phyloP scores from a whole-genome alignment of 2,329 filamentous ascomycete species.

The Pleomassaria siparia region DNA sequence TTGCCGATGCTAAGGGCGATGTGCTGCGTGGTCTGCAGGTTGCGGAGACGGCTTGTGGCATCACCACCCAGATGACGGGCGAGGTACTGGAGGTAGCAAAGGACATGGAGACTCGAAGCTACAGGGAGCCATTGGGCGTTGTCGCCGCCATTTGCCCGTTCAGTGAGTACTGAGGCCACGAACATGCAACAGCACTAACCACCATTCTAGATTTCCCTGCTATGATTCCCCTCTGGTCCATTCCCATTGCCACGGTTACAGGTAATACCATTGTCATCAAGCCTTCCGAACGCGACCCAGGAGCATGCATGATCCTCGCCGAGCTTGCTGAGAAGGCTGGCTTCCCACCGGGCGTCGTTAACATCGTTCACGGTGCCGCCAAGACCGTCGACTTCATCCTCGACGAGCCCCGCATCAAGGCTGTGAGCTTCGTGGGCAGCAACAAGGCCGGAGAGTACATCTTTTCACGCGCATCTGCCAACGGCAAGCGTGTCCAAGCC shows the following conservation, averaged over 20 bases:
- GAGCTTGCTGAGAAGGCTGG: slow-evolving; percentile 79
- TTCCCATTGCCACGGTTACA: slow-evolving; percentile 80
- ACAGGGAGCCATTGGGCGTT: slow-evolving; percentile 78
- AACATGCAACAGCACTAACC: slow-evolving; percentile 21
- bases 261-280: slow-evolving; percentile 85
- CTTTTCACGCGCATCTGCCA: slow-evolving; percentile 73
- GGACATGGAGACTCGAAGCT: slow-evolving; percentile 86
- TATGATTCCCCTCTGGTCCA: slow-evolving; percentile 92
- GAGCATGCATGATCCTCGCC: slow-evolving; percentile 81
- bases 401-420: slow-evolving; percentile 82
- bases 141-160: slow-evolving; percentile 85
- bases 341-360: slow-evolving; percentile 79
- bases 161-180: slow-evolving; percentile 56
- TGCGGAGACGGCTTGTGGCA: slow-evolving; percentile 78
- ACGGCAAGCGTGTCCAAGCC: slow-evolving; percentile 85
- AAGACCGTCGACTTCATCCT: slow-evolving; percentile 84
- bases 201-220: slow-evolving; percentile 71
- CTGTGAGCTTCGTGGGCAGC: slow-evolving; percentile 81
- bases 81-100: slow-evolving; percentile 83
- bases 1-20: slow-evolving; percentile 79
- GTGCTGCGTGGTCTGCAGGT: slow-evolving; percentile 82
- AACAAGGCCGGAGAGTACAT: slow-evolving; percentile 92
- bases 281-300: slow-evolving; percentile 82
- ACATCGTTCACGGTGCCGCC: slow-evolving; percentile 79
- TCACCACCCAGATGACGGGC: slow-evolving; percentile 79